Evolutionary conservation across 805 yeast species (phyloP).

Genomic region (Hermanozyma aechmeae): DNA sequence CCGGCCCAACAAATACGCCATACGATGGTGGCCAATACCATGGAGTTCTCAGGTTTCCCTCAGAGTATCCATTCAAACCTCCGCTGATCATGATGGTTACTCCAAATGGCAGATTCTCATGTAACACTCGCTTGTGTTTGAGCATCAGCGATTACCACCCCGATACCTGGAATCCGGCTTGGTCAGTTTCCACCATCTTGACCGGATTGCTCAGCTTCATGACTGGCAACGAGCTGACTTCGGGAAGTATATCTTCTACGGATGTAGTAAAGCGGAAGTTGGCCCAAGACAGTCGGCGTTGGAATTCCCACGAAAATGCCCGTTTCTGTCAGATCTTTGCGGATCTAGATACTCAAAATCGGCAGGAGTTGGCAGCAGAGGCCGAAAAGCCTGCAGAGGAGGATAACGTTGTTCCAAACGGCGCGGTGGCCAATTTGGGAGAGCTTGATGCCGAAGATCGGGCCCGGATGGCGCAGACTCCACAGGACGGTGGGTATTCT

Average conservation of each 20-base stretch:
- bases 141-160: conserved; percentile 96
- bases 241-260: conserved; percentile 70
- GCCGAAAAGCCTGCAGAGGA: conserved; percentile 5
- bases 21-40: conserved; percentile 83
- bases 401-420: conserved; percentile 7
- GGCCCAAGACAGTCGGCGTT: conserved; percentile 53
- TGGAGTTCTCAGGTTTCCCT: conserved; percentile 75
- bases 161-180: conserved; percentile 92
- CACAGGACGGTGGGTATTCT: conserved; percentile 4
- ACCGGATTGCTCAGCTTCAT: conserved; percentile 84
- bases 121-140: conserved; percentile 74
- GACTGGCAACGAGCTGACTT: conserved; percentile 80
- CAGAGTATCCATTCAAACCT: conserved; percentile 85
- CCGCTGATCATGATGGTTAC: conserved; percentile 86
- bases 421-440: conserved; percentile 27
- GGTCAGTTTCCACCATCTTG: conserved; percentile 86
- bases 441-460: conserved; percentile 61
- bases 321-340: conserved; percentile 60
- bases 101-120: conserved; percentile 80
- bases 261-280: conserved; percentile 44
- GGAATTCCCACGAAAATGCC: conserved; percentile 47
- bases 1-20: conserved; percentile 89
- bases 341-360: conserved; percentile 45
- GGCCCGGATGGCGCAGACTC: conserved; percentile 29
- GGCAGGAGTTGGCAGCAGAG: conserved; percentile 17